These are phyloP conservation scores for Discostella pseudostelligera DNA, from an alignment of 108 stramenopile genomes.

Conservation along the genomic window DNA sequence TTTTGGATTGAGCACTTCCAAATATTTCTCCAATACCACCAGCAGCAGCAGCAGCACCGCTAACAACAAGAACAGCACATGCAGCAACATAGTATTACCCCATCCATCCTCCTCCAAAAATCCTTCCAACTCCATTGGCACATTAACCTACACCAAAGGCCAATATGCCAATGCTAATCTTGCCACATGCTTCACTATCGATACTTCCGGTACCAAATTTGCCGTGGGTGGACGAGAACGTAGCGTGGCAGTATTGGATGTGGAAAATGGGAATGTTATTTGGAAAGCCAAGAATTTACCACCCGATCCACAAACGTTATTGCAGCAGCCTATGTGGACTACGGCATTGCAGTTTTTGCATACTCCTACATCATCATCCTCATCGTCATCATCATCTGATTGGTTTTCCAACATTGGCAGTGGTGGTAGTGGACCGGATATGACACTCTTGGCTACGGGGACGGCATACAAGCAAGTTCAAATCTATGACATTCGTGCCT, in stretches of 20 bases:
- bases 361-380: background rate
- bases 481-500: slow-evolving; percentile 74
- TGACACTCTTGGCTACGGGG: slow-evolving; percentile 63
- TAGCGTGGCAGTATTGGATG: slow-evolving; percentile 62
- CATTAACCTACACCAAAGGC: slow-evolving; percentile 65
- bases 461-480: slow-evolving; percentile 82
- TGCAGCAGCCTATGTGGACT: slow-evolving; percentile 83
- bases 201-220: slow-evolving; percentile 31
- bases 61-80: background rate
- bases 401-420: too few species aligned
- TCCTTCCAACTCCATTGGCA: background rate
- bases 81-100: background rate
- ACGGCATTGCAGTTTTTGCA: slow-evolving; percentile 59
- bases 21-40: background rate
- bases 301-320: slow-evolving; percentile 81
- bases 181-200: slow-evolving; percentile 59
- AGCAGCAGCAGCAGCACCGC: too few species aligned
- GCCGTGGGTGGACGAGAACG: slow-evolving; percentile 81
- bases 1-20: slow-evolving; percentile 1
- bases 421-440: slow-evolving; percentile 1
- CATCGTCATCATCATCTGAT: background rate
- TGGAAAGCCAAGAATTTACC: slow-evolving; percentile 88
- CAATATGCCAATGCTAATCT: slow-evolving; percentile 51
- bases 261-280: slow-evolving; percentile 55
- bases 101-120: slow-evolving; percentile 5